A percentile compares a stretch with the other conserved stretches of the same genome.
phyloP scores from a whole-genome alignment of 2,329 filamentous ascomycete genomes.

The Aspergillus bombycis region DNA sequence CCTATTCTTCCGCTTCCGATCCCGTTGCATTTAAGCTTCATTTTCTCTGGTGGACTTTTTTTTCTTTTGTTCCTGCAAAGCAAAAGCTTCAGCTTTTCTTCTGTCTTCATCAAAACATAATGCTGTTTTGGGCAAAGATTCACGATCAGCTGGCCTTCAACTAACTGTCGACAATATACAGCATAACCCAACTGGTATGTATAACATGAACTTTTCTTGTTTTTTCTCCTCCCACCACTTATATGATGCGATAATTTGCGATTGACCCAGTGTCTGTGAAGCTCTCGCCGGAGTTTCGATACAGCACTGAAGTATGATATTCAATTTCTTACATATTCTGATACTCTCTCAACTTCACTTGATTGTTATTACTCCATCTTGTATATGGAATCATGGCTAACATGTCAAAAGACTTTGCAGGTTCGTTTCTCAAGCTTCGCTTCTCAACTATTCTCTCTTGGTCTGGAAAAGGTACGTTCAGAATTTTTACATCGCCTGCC shows the following conservation, averaged over 20 bases:
- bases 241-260: constrained; percentile 99
- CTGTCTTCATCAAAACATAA: constrained; percentile 21
- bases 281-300: constrained; percentile 86
- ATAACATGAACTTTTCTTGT: constrained; percentile 12
- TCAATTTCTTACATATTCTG: constrained; percentile 99
- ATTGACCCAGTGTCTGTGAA: constrained; percentile 85
- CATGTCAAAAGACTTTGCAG: constrained; percentile 25
- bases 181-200: constrained; percentile 27
- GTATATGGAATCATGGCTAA: constrained; percentile 23
- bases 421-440: constrained; percentile 3
- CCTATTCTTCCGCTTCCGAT: constrained; percentile 30
- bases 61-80: not conserved
- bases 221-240: constrained; percentile 20
- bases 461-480: constrained; percentile 29
- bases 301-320: constrained; percentile 80
- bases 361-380: not conserved
- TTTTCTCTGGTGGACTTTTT: not conserved
- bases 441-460: not conserved
- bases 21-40: constrained; percentile 25
- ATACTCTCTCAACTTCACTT: constrained; percentile 46
- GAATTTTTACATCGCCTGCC: constrained; percentile 8
- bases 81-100: not conserved
- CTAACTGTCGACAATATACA: not conserved
- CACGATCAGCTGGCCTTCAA: not conserved
- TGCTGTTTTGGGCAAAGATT: constrained; percentile 17